These are phyloP conservation scores for Pleurotus sapidus DNA, from an alignment of 768 basidiomycete species.

Conservation along the genomic window DNA sequence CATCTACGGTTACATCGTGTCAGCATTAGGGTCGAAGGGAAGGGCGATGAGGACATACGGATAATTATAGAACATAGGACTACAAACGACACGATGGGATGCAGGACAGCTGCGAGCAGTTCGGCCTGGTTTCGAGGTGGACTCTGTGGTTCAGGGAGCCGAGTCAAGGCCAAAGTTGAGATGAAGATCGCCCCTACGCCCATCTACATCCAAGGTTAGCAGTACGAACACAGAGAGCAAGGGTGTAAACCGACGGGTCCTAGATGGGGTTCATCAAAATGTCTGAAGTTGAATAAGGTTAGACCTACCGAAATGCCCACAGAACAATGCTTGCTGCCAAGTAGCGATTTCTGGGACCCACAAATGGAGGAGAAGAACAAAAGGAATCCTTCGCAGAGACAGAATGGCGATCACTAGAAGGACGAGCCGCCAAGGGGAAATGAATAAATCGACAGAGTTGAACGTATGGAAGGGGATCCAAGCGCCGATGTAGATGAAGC, in stretches of 20 bases:
- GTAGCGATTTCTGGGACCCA: slow-evolving; percentile 86
- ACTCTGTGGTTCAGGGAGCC: slow-evolving; percentile 50
- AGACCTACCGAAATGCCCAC: slow-evolving; percentile 96
- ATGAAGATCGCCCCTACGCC: slow-evolving; percentile 93
- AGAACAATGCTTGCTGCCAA: slow-evolving; percentile 87
- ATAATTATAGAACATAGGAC: slow-evolving; percentile 84
- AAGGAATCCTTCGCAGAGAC: slow-evolving; percentile 75
- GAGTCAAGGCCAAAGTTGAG: slow-evolving; percentile 64
- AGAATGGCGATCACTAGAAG: slow-evolving; percentile 68
- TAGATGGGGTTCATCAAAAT: slow-evolving; percentile 15
- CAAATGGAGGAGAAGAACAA: slow-evolving; percentile 70
- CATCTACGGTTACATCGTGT: slow-evolving; percentile 37
- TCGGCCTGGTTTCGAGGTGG: slow-evolving; percentile 73
- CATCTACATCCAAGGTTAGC: slow-evolving; percentile 51
- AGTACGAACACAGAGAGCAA: not conserved
- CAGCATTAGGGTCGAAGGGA: no score
- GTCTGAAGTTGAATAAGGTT: no score
- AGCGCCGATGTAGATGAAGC: slow-evolving; percentile 86
- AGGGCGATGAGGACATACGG: slow-evolving; percentile 44
- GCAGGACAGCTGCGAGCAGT: slow-evolving; percentile 64
- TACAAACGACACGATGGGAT: slow-evolving; percentile 85
- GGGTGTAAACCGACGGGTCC: slow-evolving; percentile 45
- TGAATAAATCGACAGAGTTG: slow-evolving; percentile 51
- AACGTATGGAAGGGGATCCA: slow-evolving; percentile 73
- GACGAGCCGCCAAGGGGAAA: slow-evolving; percentile 69